Evolutionary conservation across 1,139 yeast genomes (phyloP).

Genomic region (Lizanozyma gosingica): DNA sequence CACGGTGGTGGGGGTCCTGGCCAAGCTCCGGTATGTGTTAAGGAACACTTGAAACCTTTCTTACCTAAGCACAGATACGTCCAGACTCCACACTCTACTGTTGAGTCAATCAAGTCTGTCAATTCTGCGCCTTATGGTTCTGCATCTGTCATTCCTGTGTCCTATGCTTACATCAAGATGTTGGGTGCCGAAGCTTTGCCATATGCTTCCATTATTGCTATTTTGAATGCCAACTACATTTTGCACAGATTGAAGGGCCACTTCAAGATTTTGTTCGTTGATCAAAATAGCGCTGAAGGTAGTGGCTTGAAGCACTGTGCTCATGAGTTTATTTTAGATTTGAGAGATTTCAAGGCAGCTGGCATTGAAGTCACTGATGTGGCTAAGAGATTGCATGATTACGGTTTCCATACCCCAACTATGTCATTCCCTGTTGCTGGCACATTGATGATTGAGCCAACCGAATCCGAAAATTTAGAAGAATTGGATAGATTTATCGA

Average conservation of each 20-base stretch:
- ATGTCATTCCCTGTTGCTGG: slow-evolving; percentile 98
- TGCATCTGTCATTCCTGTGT: slow-evolving; percentile 85
- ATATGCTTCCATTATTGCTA: slow-evolving; percentile 78
- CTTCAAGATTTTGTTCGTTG: slow-evolving; percentile 71
- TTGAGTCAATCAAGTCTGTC: slow-evolving; percentile 63
- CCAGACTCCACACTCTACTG: slow-evolving; percentile 45
- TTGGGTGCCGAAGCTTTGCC: slow-evolving; percentile 83
- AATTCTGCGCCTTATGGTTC: slow-evolving; percentile 95
- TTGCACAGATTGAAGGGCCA: slow-evolving; percentile 62
- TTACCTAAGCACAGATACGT: slow-evolving; percentile 72
- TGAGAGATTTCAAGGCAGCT: slow-evolving; percentile 70
- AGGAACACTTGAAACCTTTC: slow-evolving; percentile 69
- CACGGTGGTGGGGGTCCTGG: slow-evolving; percentile 99
- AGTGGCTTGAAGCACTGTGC: slow-evolving; percentile 74
- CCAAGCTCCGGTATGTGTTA: slow-evolving; percentile 96
- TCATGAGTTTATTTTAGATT: slow-evolving; percentile 90
- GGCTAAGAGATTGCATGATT: slow-evolving; percentile 94
- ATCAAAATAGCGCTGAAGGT: slow-evolving; percentile 31
- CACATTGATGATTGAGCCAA: slow-evolving; percentile 96
- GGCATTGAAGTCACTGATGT: slow-evolving; percentile 94
- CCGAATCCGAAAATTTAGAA: slow-evolving; percentile 83
- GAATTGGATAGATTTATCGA: slow-evolving; percentile 90
- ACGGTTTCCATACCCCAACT: slow-evolving; percentile 98
- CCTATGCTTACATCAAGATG: slow-evolving; percentile 91
- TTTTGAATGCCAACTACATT: slow-evolving; percentile 95